phyloP scores from a whole-genome alignment of 2,329 filamentous ascomycete genomes.

The Stagonosporopsis tanaceti region DNA sequence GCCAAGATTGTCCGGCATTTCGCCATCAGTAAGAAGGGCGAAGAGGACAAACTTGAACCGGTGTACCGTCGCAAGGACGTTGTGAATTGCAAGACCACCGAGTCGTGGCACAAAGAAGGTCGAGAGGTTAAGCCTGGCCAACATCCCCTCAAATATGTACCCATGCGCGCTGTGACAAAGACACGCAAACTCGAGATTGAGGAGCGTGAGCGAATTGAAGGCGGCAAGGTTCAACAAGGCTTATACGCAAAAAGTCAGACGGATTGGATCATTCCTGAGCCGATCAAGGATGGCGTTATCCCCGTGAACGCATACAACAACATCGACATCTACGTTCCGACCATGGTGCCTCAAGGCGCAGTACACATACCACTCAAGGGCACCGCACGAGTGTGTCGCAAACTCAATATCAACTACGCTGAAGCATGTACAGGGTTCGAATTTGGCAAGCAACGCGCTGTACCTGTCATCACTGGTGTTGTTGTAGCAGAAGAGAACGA shows the following conservation, averaged over 20 bases:
- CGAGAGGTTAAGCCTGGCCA: constrained; percentile 75
- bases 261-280: constrained; percentile 91
- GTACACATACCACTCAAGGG: constrained; percentile 83
- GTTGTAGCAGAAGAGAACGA: constrained; percentile 85
- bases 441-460: constrained; percentile 92
- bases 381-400: constrained; percentile 80
- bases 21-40: constrained; percentile 72
- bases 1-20: constrained; percentile 79
- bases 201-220: constrained; percentile 78
- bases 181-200: constrained; percentile 89
- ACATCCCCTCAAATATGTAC: constrained; percentile 82
- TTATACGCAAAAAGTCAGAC: constrained; percentile 87
- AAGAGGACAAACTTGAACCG: constrained; percentile 76
- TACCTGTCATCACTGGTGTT: constrained; percentile 89
- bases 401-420: constrained; percentile 84
- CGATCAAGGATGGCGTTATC: constrained; percentile 83
- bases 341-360: constrained; percentile 88
- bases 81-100: constrained; percentile 84
- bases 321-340: constrained; percentile 92
- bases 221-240: constrained; percentile 85
- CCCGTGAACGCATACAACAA: constrained; percentile 96
- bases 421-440: constrained; percentile 97
- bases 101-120: constrained; percentile 98
- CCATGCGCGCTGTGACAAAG: constrained; percentile 88
- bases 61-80: constrained; percentile 84